phyloP scores from a whole-genome alignment of 2,329 filamentous ascomycete species.

The Diaporthe aspalathi region DNA sequence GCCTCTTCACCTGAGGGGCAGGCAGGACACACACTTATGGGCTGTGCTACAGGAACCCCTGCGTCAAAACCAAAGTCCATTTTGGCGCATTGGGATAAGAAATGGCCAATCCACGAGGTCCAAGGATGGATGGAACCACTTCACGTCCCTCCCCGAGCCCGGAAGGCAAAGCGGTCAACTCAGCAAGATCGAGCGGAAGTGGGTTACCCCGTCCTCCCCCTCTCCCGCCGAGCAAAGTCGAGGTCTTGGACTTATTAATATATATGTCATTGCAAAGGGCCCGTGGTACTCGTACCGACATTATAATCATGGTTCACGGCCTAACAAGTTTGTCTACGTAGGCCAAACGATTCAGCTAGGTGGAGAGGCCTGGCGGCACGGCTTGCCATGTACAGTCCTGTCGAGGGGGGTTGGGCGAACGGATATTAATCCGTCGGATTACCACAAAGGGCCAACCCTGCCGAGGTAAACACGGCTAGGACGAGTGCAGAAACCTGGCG shows the following conservation, averaged over 20 bases:
- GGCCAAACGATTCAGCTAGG: not conserved
- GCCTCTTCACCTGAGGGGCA: not conserved
- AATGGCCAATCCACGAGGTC: not conserved
- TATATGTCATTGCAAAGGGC: not conserved
- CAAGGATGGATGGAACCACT: slow-evolving; percentile 22
- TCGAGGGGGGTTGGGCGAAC: slow-evolving; percentile 6
- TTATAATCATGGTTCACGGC: not conserved
- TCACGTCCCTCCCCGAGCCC: not conserved
- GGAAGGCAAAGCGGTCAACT: slow-evolving; percentile 2
- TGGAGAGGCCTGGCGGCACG: not conserved
- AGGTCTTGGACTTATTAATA: slow-evolving; percentile 18
- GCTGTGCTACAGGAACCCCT: not conserved
- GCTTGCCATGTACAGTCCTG: not conserved
- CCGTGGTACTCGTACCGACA: not conserved
- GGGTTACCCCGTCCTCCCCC: not conserved
- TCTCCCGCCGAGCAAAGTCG: not conserved
- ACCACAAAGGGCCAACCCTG: slow-evolving; percentile 9
- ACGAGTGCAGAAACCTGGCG: not conserved
- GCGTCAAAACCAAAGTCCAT: not conserved
- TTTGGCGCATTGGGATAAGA: not conserved
- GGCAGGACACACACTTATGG: not conserved
- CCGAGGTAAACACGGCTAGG: not conserved
- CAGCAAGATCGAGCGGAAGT: not conserved
- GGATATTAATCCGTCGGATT: slow-evolving; percentile 28
- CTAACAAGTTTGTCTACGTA: not conserved